Evolutionary conservation across 495 filamentous ascomycete genomes (phyloP).

Genomic region (Podospora comata): DNA sequence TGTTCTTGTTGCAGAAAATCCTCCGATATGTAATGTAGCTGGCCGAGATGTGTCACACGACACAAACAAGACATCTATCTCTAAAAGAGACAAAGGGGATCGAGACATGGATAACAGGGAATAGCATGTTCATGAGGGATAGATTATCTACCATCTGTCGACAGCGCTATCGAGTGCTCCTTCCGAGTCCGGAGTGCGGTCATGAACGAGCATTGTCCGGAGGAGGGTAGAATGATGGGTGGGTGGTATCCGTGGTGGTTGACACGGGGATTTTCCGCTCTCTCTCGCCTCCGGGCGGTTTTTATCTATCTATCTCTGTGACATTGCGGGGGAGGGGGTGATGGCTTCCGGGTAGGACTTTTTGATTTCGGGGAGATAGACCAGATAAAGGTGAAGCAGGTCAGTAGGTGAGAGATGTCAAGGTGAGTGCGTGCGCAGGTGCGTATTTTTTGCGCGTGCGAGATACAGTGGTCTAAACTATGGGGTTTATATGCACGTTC

Average conservation of each 20-base stretch:
- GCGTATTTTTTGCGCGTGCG: not conserved
- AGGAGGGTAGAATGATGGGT: not conserved
- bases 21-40: not conserved
- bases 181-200: not conserved
- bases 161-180: not conserved
- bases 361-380: not conserved
- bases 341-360: not conserved
- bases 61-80: not conserved
- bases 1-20: not conserved
- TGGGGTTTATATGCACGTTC: not conserved
- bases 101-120: too few relatives aligned
- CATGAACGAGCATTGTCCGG: not conserved
- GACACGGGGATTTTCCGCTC: not conserved
- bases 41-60: not conserved
- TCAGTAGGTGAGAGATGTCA: not conserved
- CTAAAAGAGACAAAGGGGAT: not conserved
- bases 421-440: not conserved
- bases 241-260: not conserved
- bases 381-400: not conserved
- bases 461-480: not conserved
- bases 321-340: conserved; percentile 1
- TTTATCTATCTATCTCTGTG: not conserved
- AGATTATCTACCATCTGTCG: not conserved
- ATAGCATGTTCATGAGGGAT: not conserved
- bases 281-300: not conserved